These are phyloP conservation scores for Hyphopichia burtonii DNA, from an alignment of 1,139 yeast species.

Conservation along the genomic window DNA sequence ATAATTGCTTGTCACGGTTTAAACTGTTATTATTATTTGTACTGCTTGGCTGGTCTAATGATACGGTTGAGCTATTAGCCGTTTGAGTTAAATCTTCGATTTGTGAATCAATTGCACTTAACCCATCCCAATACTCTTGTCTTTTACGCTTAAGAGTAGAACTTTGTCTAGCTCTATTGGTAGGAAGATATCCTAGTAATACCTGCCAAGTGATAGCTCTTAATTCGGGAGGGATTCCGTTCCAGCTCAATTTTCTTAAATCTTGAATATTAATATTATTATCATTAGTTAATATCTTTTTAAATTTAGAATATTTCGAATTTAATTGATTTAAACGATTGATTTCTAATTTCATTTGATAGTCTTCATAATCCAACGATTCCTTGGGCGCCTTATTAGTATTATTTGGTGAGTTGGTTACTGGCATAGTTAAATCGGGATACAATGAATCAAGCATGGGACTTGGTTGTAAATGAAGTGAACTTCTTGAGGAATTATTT, in stretches of 20 bases:
- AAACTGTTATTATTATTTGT: constrained; percentile 37
- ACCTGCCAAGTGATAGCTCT: constrained; percentile 90
- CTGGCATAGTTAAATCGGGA: constrained; percentile 36
- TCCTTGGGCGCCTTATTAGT: constrained; percentile 12
- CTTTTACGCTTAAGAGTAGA: constrained; percentile 75
- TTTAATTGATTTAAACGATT: constrained; percentile 59
- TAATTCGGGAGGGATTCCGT: constrained; percentile 82
- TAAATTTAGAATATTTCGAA: constrained; percentile 66
- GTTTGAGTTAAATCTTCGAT: constrained; percentile 42
- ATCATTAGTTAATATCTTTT: constrained; percentile 57
- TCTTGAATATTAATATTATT: constrained; percentile 60
- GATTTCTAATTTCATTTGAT: constrained; percentile 41
- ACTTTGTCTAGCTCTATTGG: constrained; percentile 73
- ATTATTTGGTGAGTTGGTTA: constrained; percentile 1
- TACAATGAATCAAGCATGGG: constrained; percentile 37
- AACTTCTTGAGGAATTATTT: constrained; percentile 6
- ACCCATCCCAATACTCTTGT: constrained; percentile 79
- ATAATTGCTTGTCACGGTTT: constrained; percentile 66
- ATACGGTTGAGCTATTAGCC: constrained; percentile 10
- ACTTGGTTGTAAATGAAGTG: constrained; percentile 9
- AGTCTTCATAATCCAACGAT: constrained; percentile 28
- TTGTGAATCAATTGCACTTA: constrained; percentile 39
- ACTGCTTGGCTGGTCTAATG: constrained; percentile 2
- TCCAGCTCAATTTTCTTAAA: constrained; percentile 83
- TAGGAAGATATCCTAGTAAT: constrained; percentile 84